A percentile compares a stretch with the other conserved stretches of the same genome.
phyloP scores from a whole-genome alignment of 352 stramenopile species.

The Globisporangium irregulare region DNA sequence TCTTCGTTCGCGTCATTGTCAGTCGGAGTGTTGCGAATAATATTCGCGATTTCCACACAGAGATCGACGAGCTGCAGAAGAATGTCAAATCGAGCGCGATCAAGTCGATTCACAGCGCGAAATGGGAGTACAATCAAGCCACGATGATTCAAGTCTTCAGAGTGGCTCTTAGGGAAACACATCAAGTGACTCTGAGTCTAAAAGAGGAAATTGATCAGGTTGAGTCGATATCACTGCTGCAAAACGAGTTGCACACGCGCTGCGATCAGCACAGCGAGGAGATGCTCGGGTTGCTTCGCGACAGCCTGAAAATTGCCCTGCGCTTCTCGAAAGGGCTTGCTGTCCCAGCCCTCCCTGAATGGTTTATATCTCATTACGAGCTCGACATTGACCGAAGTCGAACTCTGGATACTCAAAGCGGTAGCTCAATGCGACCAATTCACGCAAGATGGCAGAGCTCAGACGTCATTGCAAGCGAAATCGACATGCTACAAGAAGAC shows the following conservation, averaged over 20 bases:
- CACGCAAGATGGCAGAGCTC: slow-evolving; percentile 6
- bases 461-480: not conserved
- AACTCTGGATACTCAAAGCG: not conserved
- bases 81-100: not conserved
- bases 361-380: slow-evolving; percentile 27
- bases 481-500: slow-evolving; percentile 9
- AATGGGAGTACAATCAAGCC: not conserved
- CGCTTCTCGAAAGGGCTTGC: not conserved
- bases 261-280: not conserved
- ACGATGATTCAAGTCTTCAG: slow-evolving; percentile 5
- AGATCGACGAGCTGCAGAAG: slow-evolving; percentile 1
- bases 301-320: not conserved
- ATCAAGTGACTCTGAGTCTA: not conserved
- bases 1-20: not conserved
- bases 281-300: slow-evolving; percentile 2
- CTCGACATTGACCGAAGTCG: slow-evolving; percentile 12
- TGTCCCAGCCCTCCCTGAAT: not conserved
- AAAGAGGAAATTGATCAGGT: not conserved
- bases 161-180: not conserved
- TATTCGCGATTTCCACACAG: slow-evolving; percentile 4
- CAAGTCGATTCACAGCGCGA: not conserved
- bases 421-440: not conserved
- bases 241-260: slow-evolving; percentile 2
- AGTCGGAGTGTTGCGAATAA: not conserved
- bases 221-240: slow-evolving; percentile 11